Conservation (phyloP, 1,284 basidiomycete species). For the Tausonia pullulans region DNA sequence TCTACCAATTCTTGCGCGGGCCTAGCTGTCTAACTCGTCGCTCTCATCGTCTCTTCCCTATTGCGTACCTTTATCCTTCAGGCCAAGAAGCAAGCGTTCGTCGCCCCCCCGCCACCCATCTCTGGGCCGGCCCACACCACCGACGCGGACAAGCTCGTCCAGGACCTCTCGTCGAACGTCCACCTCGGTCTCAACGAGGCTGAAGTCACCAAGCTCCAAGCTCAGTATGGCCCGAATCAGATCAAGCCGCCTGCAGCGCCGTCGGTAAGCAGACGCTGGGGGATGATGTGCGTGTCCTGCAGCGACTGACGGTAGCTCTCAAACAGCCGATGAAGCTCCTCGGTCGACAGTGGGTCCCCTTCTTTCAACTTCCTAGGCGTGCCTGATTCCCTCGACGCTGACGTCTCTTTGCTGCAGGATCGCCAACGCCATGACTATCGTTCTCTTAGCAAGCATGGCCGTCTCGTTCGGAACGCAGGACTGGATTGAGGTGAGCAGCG, state of each 20-base stretch:
- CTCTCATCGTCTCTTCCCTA: too few relatives aligned
- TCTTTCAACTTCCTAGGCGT: too few relatives aligned
- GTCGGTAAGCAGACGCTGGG: constrained; percentile 10
- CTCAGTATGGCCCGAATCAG: constrained; percentile 34
- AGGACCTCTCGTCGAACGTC: constrained; percentile 27
- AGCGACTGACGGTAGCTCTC: too few relatives aligned
- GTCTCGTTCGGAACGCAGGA: constrained; percentile 53
- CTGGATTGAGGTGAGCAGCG: constrained; percentile 41
- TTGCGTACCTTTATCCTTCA: too few relatives aligned
- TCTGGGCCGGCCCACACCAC: constrained; percentile 26
- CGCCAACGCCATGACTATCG: constrained; percentile 35
- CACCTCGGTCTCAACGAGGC: constrained; percentile 26
- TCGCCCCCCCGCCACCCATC: constrained; percentile 7
- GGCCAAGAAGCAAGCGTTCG: neutral
- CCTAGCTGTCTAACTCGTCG: too few relatives aligned
- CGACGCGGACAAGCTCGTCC: constrained; percentile 26
- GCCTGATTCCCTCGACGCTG: too few relatives aligned
- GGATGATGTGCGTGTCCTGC: too few relatives aligned
- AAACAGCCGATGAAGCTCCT: too few relatives aligned
- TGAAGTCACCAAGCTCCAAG: constrained; percentile 24
- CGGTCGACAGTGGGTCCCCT: too few relatives aligned
- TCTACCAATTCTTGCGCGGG: too few relatives aligned
- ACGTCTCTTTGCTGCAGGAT: constrained; percentile 25
- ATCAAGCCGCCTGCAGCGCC: constrained; percentile 33
- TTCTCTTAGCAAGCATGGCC: constrained; percentile 43